phyloP scores from a whole-genome alignment of 441 rosid species.

The Populus hybrid region DNA sequence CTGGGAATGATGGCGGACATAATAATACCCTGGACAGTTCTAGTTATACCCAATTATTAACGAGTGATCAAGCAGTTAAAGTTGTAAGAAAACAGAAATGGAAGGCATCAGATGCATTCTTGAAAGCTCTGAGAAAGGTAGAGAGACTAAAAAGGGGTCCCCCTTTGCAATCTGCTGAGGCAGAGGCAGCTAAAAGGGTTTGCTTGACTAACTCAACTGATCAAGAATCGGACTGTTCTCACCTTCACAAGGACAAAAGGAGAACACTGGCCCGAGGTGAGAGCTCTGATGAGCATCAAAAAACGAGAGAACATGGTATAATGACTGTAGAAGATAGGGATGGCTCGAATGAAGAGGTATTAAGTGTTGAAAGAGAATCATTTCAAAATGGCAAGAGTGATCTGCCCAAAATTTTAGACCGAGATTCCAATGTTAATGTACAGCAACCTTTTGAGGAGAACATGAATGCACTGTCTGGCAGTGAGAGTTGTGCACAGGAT shows the following conservation, averaged over 20 bases:
- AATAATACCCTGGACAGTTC: background rate
- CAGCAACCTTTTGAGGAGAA: background rate
- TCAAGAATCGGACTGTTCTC: background rate
- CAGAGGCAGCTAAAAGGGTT: background rate
- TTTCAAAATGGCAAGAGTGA: background rate
- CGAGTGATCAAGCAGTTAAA: background rate
- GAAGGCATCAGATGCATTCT: background rate
- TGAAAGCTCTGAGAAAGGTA: background rate
- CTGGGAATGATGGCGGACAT: background rate
- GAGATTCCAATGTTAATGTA: background rate
- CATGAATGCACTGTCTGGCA: background rate
- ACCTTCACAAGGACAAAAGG: background rate
- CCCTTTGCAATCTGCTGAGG: background rate
- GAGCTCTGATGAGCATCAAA: background rate
- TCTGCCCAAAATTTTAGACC: too few relatives aligned
- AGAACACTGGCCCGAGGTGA: background rate
- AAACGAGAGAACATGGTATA: background rate
- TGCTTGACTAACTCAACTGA: background rate
- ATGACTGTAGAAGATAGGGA: background rate
- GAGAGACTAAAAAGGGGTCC: background rate
- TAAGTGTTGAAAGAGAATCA: background rate
- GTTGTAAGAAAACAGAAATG: background rate
- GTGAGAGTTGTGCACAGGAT: background rate
- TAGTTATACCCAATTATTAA: background rate
- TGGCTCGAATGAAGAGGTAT: background rate